These are phyloP conservation scores for Toxicodendron radicans DNA, from an alignment of 345 rosid genomes.

Conservation along the genomic window DNA sequence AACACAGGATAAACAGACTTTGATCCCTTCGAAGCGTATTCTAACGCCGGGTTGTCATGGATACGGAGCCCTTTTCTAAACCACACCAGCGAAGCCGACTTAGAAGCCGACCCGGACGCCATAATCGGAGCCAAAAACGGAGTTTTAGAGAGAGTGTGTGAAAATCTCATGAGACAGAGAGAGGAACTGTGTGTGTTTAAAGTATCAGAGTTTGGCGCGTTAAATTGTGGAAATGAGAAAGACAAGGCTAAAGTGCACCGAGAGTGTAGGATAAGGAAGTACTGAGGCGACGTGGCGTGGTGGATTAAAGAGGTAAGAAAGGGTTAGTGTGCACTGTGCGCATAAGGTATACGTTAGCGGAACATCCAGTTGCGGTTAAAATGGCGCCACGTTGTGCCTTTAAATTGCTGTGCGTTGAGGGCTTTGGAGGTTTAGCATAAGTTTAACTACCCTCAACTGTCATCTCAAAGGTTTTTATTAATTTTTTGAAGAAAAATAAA, in stretches of 20 bases:
- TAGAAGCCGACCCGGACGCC: slow-evolving; percentile 50
- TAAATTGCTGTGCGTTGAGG: slow-evolving; percentile 5
- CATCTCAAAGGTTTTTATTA: no score
- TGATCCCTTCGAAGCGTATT: slow-evolving; percentile 54
- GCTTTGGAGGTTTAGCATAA: neutral
- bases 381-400: slow-evolving; percentile 34
- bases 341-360: neutral
- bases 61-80: slow-evolving; percentile 88
- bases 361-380: neutral
- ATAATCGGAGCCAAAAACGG: slow-evolving; percentile 25
- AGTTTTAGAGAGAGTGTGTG: slow-evolving; percentile 1
- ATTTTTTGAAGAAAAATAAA: no score
- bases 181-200: neutral
- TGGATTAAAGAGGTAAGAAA: neutral
- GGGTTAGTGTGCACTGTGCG: neutral
- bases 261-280: neutral
- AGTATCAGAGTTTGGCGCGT: slow-evolving; percentile 7
- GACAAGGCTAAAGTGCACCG: slow-evolving; percentile 1
- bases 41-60: slow-evolving; percentile 93
- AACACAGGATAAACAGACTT: slow-evolving; percentile 66
- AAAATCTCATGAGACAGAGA: slow-evolving; percentile 12
- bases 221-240: neutral
- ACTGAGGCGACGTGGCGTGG: neutral
- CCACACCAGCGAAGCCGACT: slow-evolving; percentile 78
- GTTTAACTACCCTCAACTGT: no score